A percentile compares a stretch with the other conserved stretches of the same genome.
phyloP scores from a whole-genome alignment of 306 rosid species.

The Astragalus membranaceus region DNA sequence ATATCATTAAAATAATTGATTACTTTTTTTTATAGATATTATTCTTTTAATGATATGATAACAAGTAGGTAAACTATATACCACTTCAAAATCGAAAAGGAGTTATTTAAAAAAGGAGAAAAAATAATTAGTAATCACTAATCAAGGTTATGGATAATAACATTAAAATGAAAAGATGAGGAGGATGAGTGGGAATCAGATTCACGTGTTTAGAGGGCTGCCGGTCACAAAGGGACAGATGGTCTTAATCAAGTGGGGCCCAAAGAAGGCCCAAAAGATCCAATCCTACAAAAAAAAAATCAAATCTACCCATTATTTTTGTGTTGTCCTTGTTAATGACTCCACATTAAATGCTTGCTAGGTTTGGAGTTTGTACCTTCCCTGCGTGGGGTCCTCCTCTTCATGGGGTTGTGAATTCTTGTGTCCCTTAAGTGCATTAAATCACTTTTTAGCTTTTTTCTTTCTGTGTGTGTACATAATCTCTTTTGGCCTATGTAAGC shows the following conservation, averaged over 20 bases:
- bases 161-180: background rate
- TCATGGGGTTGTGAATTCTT: background rate
- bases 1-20: background rate
- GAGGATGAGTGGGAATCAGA: slow-evolving; percentile 45
- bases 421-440: slow-evolving; percentile 28
- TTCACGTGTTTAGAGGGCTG: slow-evolving; percentile 74
- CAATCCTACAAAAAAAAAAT: slow-evolving; percentile 20
- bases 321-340: slow-evolving; percentile 44
- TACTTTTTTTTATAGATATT: background rate
- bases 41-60: background rate
- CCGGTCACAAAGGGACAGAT: slow-evolving; percentile 81
- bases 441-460: background rate
- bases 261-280: slow-evolving; percentile 33
- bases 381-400: slow-evolving; percentile 22
- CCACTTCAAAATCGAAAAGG: background rate
- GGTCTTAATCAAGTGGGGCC: slow-evolving; percentile 52
- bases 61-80: background rate
- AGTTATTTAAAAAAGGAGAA: background rate
- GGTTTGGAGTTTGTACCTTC: slow-evolving; percentile 39
- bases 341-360: slow-evolving; percentile 45
- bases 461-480: background rate
- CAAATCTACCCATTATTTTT: slow-evolving; percentile 42
- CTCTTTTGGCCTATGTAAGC: slow-evolving; percentile 21
- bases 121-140: background rate
- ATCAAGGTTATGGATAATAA: background rate